Evolutionary conservation across 2,329 filamentous ascomycete species (phyloP), one percentile per base, ranked within the genome.

Genomic region (Corniculantispora saksenae): DNA sequence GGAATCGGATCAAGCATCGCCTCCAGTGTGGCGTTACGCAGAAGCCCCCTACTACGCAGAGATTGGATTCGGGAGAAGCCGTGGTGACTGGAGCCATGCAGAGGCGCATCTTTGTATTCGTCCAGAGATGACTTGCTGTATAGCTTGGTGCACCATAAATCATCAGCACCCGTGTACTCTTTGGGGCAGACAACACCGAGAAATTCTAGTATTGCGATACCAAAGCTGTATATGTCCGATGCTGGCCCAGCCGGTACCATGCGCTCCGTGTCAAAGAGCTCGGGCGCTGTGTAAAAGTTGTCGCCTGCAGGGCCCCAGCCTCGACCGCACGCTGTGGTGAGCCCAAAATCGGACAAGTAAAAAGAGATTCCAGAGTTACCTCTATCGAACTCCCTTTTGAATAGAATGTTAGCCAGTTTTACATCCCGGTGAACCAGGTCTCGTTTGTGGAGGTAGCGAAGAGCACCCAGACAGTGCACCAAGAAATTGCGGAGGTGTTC

Each of bases 341-440:
- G 35, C 35, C 95, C 95, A 72, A 99, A 99, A 83, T 99, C 95
- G 10, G 94, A 98, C 70, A 99, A 99, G 81, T 99, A 99, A 80
- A 99, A 97, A 9, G 92, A 94, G 66, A n/a, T n/a, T n/a, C n/a
- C n/a, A n/a, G n/a, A n/a, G n/a, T n/a, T n/a, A n/a, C n/a, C n/a
- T n/a, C n/a, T n/a, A n/a, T n/a, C n/a, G n/a, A n/a, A n/a, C n/a
- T n/a, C 95, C 95, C 80, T 98, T 97, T 99, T 95, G 65, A 99
- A 95, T 6, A 99, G 88, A 70, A 99, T 97, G 75, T 99, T 99
- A 77, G 95, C 95, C 56, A 95, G 95, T 82, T 99, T 99, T 85
- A 99, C 98, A 75, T 99, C 95, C 67, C 95, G 91, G 77, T 99
- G 95, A 72, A 99, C 98, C 74, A 99, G 99, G 75, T 97, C 95